These are phyloP conservation scores for Luffa aegyptiaca DNA, from an alignment of 306 rosid species.

Conservation along the genomic window DNA sequence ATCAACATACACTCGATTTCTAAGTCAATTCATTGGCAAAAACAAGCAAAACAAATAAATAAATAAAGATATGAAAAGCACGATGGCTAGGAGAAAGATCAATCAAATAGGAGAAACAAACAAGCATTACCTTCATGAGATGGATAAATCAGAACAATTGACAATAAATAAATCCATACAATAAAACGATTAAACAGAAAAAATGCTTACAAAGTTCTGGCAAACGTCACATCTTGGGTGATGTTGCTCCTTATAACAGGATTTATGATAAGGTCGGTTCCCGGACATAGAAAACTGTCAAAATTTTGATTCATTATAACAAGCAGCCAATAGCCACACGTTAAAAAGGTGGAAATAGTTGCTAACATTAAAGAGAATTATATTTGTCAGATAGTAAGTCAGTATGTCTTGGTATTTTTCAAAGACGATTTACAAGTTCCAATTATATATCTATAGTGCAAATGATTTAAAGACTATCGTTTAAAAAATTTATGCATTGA, in stretches of 20 bases:
- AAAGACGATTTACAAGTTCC: not conserved
- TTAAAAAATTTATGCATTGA: not conserved
- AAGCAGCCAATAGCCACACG: not conserved
- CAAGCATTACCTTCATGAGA: not conserved
- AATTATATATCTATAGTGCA: not conserved
- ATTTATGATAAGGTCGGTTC: slow-evolving; percentile 70
- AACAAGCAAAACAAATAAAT: too few species aligned
- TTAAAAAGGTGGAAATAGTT: not conserved
- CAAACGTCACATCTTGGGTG: slow-evolving; percentile 98
- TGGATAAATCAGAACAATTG: not conserved
- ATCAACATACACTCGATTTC: not conserved
- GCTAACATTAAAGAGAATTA: not conserved
- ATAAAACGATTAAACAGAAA: not conserved
- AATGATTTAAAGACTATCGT: slow-evolving; percentile 1
- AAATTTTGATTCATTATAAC: not conserved
- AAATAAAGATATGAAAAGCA: not conserved
- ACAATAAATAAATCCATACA: not conserved
- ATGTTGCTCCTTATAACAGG: slow-evolving; percentile 81
- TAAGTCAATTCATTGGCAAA: not conserved
- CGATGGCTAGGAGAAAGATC: not conserved
- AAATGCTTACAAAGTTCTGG: slow-evolving; percentile 58
- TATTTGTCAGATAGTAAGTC: not conserved
- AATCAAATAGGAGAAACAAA: not conserved
- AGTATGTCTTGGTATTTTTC: not conserved
- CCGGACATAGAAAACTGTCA: slow-evolving; percentile 77